Base-by-base conservation (phyloP, 257 asterid genomes). In the Hygrophila difformis region DNA sequence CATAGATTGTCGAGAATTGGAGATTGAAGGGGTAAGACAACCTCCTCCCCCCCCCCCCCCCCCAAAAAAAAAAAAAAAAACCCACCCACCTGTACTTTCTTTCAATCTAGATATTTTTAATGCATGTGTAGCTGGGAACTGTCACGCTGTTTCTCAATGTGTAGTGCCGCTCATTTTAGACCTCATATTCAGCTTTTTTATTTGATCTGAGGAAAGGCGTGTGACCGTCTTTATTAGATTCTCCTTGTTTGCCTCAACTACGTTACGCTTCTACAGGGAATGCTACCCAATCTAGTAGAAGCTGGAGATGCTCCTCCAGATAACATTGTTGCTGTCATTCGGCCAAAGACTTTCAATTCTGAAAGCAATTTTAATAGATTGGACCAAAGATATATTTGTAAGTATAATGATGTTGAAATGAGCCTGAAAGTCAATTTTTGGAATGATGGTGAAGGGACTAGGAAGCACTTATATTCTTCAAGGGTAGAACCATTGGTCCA, bases 261-360 rank as follows among this genome's bases (percentile, higher is more conserved):
- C 21, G n/a, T n/a, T n/a, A 55, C 12, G 12, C 23, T 45, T 20
- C 49, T 28, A n/a, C 72, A 84, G 95, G 84, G 55, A 39, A 31
- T 75, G 38, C 83, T 81, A 35, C 29, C 2, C 18, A 51, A 41
- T 39, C 54, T 51, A 24, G 59, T 76, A 44, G 57, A 71, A 51
- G 84, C 74, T 39, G 87, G 95, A 44, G 69, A 63, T 65, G 51
- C 55, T 29, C 76, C 57, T 53, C 87, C 87, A 0, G 57, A 57
- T 33, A 56, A 61, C 49, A 60, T 84, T 53, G 64, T 69, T 31
- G 84, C 77, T 35, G 71, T 84, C 22, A 26, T 84, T 61, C 89
- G 84, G 41, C 93, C 95, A 2, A 58, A 60, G 40, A 42, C 64
- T 31, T 84, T 59, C 39, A 20, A 14, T 15, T 29, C 57, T 44